Evolutionary conservation across 2,329 filamentous ascomycete genomes (phyloP).

Genomic region (Neocucurbitaria cava): DNA sequence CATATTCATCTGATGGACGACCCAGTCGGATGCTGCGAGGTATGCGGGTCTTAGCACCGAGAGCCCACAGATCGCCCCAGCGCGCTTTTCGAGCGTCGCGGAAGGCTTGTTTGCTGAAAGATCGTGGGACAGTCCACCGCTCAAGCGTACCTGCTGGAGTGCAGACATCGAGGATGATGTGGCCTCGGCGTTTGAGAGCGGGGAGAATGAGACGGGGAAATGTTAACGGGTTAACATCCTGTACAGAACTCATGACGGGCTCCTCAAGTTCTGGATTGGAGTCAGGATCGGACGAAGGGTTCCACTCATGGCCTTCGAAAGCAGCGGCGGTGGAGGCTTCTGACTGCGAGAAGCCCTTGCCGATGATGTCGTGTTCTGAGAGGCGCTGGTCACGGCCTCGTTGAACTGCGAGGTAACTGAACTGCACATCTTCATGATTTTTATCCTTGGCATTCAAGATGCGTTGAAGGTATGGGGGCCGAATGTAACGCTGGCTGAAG

Average conservation of each 20-base stretch:
- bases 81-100: constrained; percentile 87
- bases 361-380: constrained; percentile 38
- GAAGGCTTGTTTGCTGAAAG: constrained; percentile 81
- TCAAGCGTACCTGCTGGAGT: constrained; percentile 85
- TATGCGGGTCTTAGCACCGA: constrained; percentile 88
- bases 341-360: constrained; percentile 56
- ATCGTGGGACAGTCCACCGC: constrained; percentile 90
- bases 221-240: constrained; percentile 60
- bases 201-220: constrained; percentile 81
- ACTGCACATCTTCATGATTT: constrained; percentile 90
- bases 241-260: constrained; percentile 44
- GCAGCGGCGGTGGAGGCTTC: constrained; percentile 68
- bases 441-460: constrained; percentile 72
- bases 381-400: constrained; percentile 70
- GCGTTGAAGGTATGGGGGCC: constrained; percentile 80
- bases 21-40: constrained; percentile 68
- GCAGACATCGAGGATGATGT: constrained; percentile 90
- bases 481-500: constrained; percentile 87
- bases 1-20: constrained; percentile 49
- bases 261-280: constrained; percentile 13
- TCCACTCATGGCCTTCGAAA: constrained; percentile 71
- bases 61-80: constrained; percentile 96
- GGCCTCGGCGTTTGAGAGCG: constrained; percentile 85
- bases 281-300: constrained; percentile 11
- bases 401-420: constrained; percentile 86